These are phyloP conservation scores for Erigeron philadelphicus DNA, from an alignment of 140 eudicot genomes.

Conservation along the genomic window DNA sequence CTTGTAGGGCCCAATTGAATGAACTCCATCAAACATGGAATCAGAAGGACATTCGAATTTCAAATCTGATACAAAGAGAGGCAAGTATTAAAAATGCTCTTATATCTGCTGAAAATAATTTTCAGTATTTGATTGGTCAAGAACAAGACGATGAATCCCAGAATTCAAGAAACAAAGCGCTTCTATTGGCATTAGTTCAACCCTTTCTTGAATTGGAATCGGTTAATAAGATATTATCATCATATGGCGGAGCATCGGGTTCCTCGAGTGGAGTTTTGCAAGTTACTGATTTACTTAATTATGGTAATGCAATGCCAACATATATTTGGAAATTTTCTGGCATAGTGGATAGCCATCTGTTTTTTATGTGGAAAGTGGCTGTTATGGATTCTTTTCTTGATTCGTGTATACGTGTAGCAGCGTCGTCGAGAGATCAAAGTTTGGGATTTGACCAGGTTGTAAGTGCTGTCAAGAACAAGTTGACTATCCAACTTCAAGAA, in stretches of 20 bases:
- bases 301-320: conserved; percentile 63
- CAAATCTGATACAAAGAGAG: conserved; percentile 63
- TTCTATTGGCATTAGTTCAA: conserved; percentile 50
- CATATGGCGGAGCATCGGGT: conserved; percentile 37
- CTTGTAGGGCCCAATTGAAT: conserved; percentile 83
- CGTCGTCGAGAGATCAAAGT: conserved; percentile 67
- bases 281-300: conserved; percentile 41
- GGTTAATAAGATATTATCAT: conserved; percentile 50
- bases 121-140: conserved; percentile 50
- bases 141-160: conserved; percentile 49
- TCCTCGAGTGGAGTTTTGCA: conserved; percentile 42
- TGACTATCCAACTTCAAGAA: conserved; percentile 69
- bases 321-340: conserved; percentile 71
- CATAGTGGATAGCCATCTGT: conserved; percentile 50
- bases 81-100: conserved; percentile 48
- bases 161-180: conserved; percentile 48
- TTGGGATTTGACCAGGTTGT: conserved; percentile 85
- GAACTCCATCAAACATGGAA: conserved; percentile 88
- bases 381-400: conserved; percentile 82
- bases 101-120: conserved; percentile 53
- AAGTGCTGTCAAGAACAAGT: conserved; percentile 54
- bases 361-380: conserved; percentile 84
- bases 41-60: conserved; percentile 65
- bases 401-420: conserved; percentile 71
- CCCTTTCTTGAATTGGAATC: conserved; percentile 80